Evolutionary conservation across 2,329 filamentous ascomycete species (phyloP), one percentile per base, ranked within the genome.

Genomic region (Xylariaceae sp.): DNA sequence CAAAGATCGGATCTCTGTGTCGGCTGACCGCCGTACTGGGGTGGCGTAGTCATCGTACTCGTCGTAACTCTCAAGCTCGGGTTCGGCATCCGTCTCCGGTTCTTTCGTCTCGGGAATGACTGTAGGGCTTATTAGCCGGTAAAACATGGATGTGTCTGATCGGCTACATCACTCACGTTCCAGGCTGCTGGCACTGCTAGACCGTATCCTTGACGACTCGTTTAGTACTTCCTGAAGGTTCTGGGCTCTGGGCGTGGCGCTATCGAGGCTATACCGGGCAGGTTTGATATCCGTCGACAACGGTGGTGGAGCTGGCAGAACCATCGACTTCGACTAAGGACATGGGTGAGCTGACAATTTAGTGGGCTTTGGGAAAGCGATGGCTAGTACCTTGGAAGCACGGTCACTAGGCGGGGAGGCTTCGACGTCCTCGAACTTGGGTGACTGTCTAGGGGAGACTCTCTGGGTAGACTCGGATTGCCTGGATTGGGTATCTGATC

Each of bases 231-330:
- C 87, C 51, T 88, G 77, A 37, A 87, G 68, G 38, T 87, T 90
- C 57, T 94, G 87, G 3, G 88, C 88, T 51, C 81, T 79, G 7
- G 89, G 89, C 1, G 89, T 95, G 31, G 81, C 75, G 50, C 73
- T 74, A 38, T 87, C 82, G 21, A 79, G 58, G 54, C 77, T 83
- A 57, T 83, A 88, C 37, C 71, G 66, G 13, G 73, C 68, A 31
- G 76, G 79, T 40, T 79, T 76, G 16, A 94, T 71, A 50, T 86
- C 74, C 16, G 88, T 94, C 19, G 83, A 81, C 31, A 94, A 76
- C 3, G 79, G 79, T 24, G 86, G 83, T 1, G 85, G 83, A 28
- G 73, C 71, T 35, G 75, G 75, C n/a, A 69, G 63, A 30, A 60
- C 67, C 34, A 60, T 52, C 36, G 59, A 59, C 43, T 59, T 60